These are phyloP conservation scores for Thraustotheca clavata DNA, from an alignment of 352 stramenopile species.

Conservation along the genomic window DNA sequence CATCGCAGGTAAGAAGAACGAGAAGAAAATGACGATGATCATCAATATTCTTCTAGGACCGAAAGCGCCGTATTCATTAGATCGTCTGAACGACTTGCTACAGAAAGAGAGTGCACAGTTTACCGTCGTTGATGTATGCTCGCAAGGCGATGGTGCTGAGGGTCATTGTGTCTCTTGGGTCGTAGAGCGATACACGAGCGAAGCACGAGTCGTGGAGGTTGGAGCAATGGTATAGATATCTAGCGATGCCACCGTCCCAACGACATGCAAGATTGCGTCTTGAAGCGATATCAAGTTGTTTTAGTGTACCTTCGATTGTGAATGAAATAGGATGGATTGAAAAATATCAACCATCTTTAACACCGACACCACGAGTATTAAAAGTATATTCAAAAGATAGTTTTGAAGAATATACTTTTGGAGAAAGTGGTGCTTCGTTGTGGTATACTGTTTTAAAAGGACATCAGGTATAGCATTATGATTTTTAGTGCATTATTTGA, in stretches of 20 bases:
- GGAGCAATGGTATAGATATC: neutral
- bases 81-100: no score
- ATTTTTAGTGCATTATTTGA: neutral
- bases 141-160: no score
- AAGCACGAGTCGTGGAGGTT: neutral
- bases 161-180: no score
- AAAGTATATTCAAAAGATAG: slow-evolving; percentile 31
- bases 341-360: slow-evolving; percentile 14
- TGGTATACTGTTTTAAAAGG: slow-evolving; percentile 40
- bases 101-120: no score
- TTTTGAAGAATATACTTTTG: slow-evolving; percentile 40
- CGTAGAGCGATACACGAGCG: neutral
- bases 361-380: neutral
- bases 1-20: neutral
- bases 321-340: slow-evolving; percentile 39
- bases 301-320: slow-evolving; percentile 27
- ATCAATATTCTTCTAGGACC: neutral
- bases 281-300: neutral
- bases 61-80: neutral
- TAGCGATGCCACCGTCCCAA: neutral
- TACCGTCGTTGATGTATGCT: no score
- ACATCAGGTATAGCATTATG: slow-evolving; percentile 25
- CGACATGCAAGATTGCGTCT: neutral
- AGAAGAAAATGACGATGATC: neutral
- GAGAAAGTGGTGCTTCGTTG: slow-evolving; percentile 37